Evolutionary conservation across 345 rosid genomes (phyloP), one percentile per base, ranked within the genome.

Genomic region (Acer negundo): DNA sequence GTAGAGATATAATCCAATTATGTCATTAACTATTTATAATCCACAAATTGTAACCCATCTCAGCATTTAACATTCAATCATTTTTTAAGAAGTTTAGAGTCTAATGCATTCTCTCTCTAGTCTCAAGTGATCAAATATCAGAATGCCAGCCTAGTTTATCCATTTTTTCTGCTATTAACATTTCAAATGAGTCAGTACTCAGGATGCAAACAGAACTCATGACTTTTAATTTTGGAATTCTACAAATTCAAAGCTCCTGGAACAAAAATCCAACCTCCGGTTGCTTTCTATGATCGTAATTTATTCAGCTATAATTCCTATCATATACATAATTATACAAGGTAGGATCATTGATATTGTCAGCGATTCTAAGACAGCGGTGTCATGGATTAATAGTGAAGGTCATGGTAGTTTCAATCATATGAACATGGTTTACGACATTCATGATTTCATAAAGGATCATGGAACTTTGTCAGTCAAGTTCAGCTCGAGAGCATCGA

Each of bases 1-100:
- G 81, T 77, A 70, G 55, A 19, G 13, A 46, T 63, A 46, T 63
- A 13, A 74, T 65, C 20, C 31, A 17, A 62, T 73, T 42, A 74
- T 12, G 53, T 55, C 20, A 26, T 6, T 3, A 12, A n/a, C n/a
- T n/a, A n/a, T n/a, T n/a, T n/a, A 15, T 3, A 6, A 15, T 19
- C 19, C 24, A 24, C 1, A 66, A 59, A 67, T 51, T 3, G 38
- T 16, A 17, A 23, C 72, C 62, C 38, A 23, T 24, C 22, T 42
- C 3, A 67, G 20, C 16, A 16, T 67, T 23, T n/a, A 19, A 35
- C 71, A 20, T 9, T 8, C 55, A 67, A 67, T 31, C 46, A 40
- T 40, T 69, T 53, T 23, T 6, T 42, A 24, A 47, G 38, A 49
- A 49, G 16, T 13, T 12, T 7, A 24, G 59, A 47, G 38, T 35